These are phyloP conservation scores for Abrus pulchellus DNA, from an alignment of 306 rosid species.

Conservation along the genomic window DNA sequence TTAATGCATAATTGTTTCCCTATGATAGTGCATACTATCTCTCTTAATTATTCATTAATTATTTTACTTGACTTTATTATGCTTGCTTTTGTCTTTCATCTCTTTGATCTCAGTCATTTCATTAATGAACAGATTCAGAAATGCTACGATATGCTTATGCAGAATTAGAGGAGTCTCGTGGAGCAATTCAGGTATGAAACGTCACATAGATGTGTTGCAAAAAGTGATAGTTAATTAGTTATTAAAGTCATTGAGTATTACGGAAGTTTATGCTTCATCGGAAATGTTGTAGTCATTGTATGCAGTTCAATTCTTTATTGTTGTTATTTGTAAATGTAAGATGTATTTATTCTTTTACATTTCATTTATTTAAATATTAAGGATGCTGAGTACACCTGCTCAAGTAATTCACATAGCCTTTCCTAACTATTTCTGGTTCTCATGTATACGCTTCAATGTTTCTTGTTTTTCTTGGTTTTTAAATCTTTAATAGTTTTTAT, in stretches of 20 bases:
- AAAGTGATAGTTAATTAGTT: background rate
- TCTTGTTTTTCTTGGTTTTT: conserved; percentile 28
- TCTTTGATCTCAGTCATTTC: conserved; percentile 15
- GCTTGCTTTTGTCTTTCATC: background rate
- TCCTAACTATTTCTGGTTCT: conserved; percentile 16
- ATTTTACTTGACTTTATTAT: background rate
- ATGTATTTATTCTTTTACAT: background rate
- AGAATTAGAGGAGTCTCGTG: conserved; percentile 98
- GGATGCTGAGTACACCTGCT: background rate
- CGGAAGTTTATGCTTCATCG: background rate
- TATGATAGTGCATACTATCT: background rate
- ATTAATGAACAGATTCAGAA: conserved; percentile 66
- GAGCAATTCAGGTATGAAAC: conserved; percentile 81
- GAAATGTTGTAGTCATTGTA: background rate
- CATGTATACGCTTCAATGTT: conserved; percentile 24
- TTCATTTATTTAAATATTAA: background rate
- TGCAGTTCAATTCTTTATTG: background rate
- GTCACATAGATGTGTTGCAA: conserved; percentile 32
- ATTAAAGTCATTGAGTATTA: background rate
- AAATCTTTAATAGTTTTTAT: conserved; percentile 12
- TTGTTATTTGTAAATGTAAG: conserved; percentile 11
- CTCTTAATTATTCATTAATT: conserved; percentile 21
- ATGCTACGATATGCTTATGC: conserved; percentile 96
- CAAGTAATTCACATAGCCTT: background rate
- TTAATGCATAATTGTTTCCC: conserved; percentile 20